A percentile compares a stretch with the other conserved stretches of the same genome.
Conservation (phyloP, 164 flowering plant genomes). For the Kalanchoe fedtschenkoi region DNA sequence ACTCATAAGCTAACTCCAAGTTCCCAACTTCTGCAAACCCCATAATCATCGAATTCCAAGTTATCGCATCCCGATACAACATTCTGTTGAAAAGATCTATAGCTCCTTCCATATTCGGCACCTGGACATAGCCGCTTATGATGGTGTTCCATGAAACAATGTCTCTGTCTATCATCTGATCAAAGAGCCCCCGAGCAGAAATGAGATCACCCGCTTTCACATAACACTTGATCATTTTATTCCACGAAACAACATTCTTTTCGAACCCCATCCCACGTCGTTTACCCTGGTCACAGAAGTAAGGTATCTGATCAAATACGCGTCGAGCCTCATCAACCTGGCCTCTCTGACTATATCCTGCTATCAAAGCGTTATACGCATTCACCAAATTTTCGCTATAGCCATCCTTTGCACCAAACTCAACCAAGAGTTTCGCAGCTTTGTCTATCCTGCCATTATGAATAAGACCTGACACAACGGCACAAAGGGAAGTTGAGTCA, state of each 20-base stretch:
- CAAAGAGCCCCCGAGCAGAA: slow-evolving; percentile 15
- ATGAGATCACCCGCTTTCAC: slow-evolving; percentile 8
- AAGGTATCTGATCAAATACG: slow-evolving; percentile 8
- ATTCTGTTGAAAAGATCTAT: slow-evolving; percentile 4
- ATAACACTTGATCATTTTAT: slow-evolving; percentile 12
- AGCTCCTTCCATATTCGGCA: slow-evolving; percentile 9
- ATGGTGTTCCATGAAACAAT: slow-evolving; percentile 22
- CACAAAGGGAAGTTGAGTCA: slow-evolving; percentile 12
- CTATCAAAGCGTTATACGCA: slow-evolving; percentile 12
- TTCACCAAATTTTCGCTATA: slow-evolving; percentile 5
- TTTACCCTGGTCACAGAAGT: not conserved
- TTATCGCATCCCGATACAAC: slow-evolving; percentile 4
- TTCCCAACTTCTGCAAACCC: slow-evolving; percentile 11
- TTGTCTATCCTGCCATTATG: not conserved
- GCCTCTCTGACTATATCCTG: slow-evolving; percentile 11
- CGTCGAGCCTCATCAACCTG: slow-evolving; percentile 11
- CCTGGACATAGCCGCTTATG: slow-evolving; percentile 13
- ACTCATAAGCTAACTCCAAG: slow-evolving; percentile 7
- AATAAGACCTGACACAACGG: slow-evolving; percentile 9
- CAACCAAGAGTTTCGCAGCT: slow-evolving; percentile 8
- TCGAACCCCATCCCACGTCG: not conserved
- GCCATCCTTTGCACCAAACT: not conserved
- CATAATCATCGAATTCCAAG: slow-evolving; percentile 15
- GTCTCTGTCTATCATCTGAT: slow-evolving; percentile 12
- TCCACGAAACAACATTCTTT: slow-evolving; percentile 8